Conservation (phyloP, 2,329 filamentous ascomycete species). For the Fonsecaea nubica region DNA sequence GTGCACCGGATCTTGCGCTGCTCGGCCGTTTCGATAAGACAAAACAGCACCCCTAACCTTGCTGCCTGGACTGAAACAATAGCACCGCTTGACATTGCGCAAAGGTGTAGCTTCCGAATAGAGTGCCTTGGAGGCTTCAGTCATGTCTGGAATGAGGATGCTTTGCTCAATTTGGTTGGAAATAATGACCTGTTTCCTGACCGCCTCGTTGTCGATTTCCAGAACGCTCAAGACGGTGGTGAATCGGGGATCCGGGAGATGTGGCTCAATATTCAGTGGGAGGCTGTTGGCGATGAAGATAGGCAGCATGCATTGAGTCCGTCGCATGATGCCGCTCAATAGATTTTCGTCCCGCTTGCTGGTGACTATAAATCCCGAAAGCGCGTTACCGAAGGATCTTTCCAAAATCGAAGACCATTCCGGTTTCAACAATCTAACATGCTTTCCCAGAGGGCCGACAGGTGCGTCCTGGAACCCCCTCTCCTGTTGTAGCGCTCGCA, state of each 20-base stretch:
- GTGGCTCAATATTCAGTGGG: constrained; percentile 63
- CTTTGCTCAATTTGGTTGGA: constrained; percentile 82
- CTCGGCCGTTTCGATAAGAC: constrained; percentile 56
- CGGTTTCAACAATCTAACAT: constrained; percentile 77
- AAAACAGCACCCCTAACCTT: constrained; percentile 67
- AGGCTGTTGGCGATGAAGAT: constrained; percentile 69
- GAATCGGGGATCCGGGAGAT: constrained; percentile 75
- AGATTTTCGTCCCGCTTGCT: constrained; percentile 76
- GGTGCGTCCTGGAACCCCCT: constrained; percentile 72
- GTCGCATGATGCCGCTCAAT: constrained; percentile 69
- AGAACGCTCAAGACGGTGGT: constrained; percentile 82
- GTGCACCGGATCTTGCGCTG: constrained; percentile 60
- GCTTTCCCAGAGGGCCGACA: constrained; percentile 80
- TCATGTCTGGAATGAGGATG: constrained; percentile 73
- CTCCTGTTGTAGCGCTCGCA: constrained; percentile 74
- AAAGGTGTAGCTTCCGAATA: constrained; percentile 56
- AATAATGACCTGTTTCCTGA: constrained; percentile 84
- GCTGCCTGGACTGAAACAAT: constrained; percentile 68
- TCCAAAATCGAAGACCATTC: constrained; percentile 87
- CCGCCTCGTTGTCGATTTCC: constrained; percentile 77
- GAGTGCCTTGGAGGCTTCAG: constrained; percentile 73
- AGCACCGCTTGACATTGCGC: constrained; percentile 74
- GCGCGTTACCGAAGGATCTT: constrained; percentile 69
- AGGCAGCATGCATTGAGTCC: constrained; percentile 58
- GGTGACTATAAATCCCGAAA: constrained; percentile 82